These are phyloP conservation scores for Phytophthora palmivora DNA, from an alignment of 352 stramenopile species.

Conservation along the genomic window DNA sequence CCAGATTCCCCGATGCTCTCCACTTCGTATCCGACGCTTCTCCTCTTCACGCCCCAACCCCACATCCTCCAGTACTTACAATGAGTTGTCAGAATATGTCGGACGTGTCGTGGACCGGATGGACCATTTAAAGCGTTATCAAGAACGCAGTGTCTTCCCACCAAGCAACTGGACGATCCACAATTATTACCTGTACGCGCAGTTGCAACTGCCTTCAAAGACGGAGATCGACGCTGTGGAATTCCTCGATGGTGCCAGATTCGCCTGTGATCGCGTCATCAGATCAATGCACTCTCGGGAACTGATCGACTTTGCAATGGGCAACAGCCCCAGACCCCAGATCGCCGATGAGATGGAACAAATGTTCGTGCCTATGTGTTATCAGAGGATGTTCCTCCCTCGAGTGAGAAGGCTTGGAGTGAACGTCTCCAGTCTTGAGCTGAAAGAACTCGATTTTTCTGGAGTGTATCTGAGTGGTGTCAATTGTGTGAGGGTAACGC, in stretches of 20 bases:
- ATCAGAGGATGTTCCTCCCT: slow-evolving; percentile 33
- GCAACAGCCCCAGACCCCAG: slow-evolving; percentile 19
- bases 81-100: slow-evolving; percentile 9
- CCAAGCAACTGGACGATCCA: slow-evolving; percentile 18
- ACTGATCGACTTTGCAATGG: slow-evolving; percentile 38
- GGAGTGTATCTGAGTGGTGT: slow-evolving; percentile 37
- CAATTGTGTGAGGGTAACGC: slow-evolving; percentile 30
- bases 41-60: slow-evolving; percentile 4
- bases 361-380: slow-evolving; percentile 30
- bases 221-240: slow-evolving; percentile 52
- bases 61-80: background rate
- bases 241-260: slow-evolving; percentile 49
- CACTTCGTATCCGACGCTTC: slow-evolving; percentile 1
- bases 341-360: slow-evolving; percentile 17
- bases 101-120: slow-evolving; percentile 14
- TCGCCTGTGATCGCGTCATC: slow-evolving; percentile 43
- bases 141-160: slow-evolving; percentile 27
- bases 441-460: slow-evolving; percentile 46
- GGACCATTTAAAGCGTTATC: slow-evolving; percentile 24
- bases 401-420: slow-evolving; percentile 31
- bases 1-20: too few relatives aligned
- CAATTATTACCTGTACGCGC: slow-evolving; percentile 39
- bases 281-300: slow-evolving; percentile 42
- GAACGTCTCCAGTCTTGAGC: slow-evolving; percentile 22
- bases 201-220: slow-evolving; percentile 42